phyloP scores from a whole-genome alignment of 371 early-diverging fungal genomes.

The Apophysomyces sp. region DNA sequence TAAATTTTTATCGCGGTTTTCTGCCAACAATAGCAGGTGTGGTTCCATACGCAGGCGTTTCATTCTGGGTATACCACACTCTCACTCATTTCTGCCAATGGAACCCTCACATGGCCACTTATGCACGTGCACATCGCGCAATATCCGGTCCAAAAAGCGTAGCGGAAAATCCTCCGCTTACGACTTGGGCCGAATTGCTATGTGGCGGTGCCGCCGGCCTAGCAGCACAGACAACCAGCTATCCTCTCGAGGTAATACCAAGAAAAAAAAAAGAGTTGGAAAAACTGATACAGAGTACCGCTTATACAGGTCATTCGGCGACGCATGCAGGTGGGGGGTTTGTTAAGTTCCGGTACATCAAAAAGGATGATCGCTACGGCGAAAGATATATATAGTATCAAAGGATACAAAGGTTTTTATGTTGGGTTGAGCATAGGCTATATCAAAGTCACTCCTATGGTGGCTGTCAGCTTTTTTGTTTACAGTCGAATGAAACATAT shows the following conservation, averaged over 20 bases:
- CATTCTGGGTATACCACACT: constrained; percentile 73
- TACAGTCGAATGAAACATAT: constrained; percentile 76
- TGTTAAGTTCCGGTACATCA: constrained; percentile 29
- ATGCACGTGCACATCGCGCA: constrained; percentile 6
- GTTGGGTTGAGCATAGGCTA: constrained; percentile 92
- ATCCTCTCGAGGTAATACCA: constrained; percentile 74
- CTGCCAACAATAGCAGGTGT: constrained; percentile 82
- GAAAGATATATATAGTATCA: constrained; percentile 54
- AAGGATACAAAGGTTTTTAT: constrained; percentile 85
- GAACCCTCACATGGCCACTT: constrained; percentile 28
- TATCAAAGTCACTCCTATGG: constrained; percentile 91
- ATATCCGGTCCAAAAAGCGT: background rate
- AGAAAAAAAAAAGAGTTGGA: background rate
- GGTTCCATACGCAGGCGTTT: constrained; percentile 92
- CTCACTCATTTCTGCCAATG: constrained; percentile 54
- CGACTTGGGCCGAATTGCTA: constrained; percentile 71
- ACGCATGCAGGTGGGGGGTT: constrained; percentile 86
- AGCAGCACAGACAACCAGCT: constrained; percentile 82
- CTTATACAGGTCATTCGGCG: constrained; percentile 67
- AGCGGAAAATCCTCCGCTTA: background rate
- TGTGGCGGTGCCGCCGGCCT: constrained; percentile 87
- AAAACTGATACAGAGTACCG: background rate
- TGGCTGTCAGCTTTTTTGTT: constrained; percentile 81
- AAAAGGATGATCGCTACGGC: constrained; percentile 36
- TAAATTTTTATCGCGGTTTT: constrained; percentile 91